These are phyloP conservation scores for Candolleomyces efflorescens DNA, from an alignment of 768 basidiomycete species.

Conservation along the genomic window DNA sequence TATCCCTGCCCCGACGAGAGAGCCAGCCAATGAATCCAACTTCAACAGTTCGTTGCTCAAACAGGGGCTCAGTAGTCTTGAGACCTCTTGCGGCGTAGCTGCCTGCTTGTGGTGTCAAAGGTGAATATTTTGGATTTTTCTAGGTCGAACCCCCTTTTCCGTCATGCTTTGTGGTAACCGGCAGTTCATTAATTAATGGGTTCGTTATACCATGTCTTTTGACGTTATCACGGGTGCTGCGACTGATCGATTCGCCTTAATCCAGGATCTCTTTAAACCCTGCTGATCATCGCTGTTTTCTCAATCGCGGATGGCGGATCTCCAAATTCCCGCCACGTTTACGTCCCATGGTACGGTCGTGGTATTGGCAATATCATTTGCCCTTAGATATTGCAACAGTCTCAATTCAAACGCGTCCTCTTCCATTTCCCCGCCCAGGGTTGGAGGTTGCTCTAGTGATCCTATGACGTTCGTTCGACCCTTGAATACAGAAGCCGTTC, in stretches of 20 bases:
- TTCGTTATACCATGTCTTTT: too few relatives aligned
- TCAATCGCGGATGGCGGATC: slow-evolving; percentile 61
- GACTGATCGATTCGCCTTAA: neutral
- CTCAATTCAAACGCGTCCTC: too few relatives aligned
- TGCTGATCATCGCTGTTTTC: slow-evolving; percentile 64
- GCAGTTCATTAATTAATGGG: too few relatives aligned
- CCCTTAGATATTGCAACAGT: neutral
- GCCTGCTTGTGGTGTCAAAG: slow-evolving; percentile 70
- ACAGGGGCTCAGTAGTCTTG: slow-evolving; percentile 66
- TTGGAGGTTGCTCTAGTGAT: neutral
- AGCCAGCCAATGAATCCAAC: slow-evolving; percentile 59
- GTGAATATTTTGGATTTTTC: slow-evolving; percentile 25
- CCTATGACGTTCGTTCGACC: neutral
- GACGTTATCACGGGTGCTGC: too few relatives aligned
- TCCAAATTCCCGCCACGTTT: slow-evolving; percentile 43
- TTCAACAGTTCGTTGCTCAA: slow-evolving; percentile 59
- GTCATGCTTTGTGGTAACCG: too few relatives aligned
- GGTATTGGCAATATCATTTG: slow-evolving; percentile 38
- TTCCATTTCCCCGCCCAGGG: too few relatives aligned
- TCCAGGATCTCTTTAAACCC: slow-evolving; percentile 59
- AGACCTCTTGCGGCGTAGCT: slow-evolving; percentile 65
- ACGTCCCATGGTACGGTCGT: slow-evolving; percentile 47
- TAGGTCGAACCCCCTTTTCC: too few relatives aligned
- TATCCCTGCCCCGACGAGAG: slow-evolving; percentile 60
- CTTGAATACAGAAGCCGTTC: neutral